These are phyloP conservation scores for Zostera marina DNA, from an alignment of 116 monocot genomes.

Conservation along the genomic window DNA sequence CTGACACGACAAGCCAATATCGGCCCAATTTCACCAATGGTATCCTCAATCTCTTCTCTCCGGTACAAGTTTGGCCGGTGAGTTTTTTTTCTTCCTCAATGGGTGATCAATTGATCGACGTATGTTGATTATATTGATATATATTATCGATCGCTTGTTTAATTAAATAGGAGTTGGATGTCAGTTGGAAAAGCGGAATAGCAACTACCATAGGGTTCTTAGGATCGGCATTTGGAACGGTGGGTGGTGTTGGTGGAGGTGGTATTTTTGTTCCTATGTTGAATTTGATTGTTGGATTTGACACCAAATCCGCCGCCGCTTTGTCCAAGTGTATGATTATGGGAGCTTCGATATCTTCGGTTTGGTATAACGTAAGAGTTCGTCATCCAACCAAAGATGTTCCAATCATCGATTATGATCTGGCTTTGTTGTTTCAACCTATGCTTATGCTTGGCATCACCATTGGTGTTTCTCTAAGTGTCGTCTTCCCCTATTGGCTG, in stretches of 20 bases:
- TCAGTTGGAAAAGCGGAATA: conserved; percentile 49
- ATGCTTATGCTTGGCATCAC: conserved; percentile 14
- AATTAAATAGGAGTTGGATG: conserved; percentile 30
- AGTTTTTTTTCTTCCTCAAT: conserved; percentile 7
- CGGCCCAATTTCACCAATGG: neutral
- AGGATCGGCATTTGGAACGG: conserved; percentile 88
- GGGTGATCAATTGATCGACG: neutral
- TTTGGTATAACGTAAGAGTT: conserved; percentile 3
- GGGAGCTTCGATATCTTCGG: neutral
- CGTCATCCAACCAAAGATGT: conserved; percentile 6
- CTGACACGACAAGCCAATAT: neutral
- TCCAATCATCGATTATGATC: conserved; percentile 9
- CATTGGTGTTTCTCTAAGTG: conserved; percentile 8
- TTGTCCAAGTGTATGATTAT: conserved; percentile 60
- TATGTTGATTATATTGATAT: too few relatives aligned
- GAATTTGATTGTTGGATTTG: conserved; percentile 80
- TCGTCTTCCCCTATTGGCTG: conserved; percentile 12
- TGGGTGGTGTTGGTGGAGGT: conserved; percentile 93
- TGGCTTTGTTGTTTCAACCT: conserved; percentile 9
- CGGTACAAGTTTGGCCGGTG: conserved; percentile 68
- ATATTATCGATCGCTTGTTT: too few relatives aligned
- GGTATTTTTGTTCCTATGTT: conserved; percentile 94
- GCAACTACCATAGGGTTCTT: conserved; percentile 79
- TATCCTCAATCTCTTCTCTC: neutral
- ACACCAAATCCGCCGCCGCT: conserved; percentile 88